phyloP scores from a whole-genome alignment of 2,329 filamentous ascomycete genomes.

The Didymella glomerata region DNA sequence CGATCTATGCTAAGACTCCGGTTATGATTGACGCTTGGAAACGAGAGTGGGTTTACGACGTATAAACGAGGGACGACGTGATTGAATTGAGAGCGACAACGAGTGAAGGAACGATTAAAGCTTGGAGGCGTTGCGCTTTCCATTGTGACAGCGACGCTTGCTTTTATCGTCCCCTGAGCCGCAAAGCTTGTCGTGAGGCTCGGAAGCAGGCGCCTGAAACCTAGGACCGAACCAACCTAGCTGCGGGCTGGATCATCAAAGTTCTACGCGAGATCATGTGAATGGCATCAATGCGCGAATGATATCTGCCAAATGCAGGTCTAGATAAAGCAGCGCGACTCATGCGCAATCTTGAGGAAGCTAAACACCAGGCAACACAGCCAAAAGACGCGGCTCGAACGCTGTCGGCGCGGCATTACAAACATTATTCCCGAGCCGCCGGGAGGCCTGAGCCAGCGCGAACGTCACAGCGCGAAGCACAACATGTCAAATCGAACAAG shows the following conservation, averaged over 20 bases:
- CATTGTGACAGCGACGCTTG: conserved; percentile 13
- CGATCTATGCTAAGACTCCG: conserved; percentile 13
- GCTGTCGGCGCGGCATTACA: not conserved
- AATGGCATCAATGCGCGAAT: conserved; percentile 12
- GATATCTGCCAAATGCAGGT: conserved; percentile 1
- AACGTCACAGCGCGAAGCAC: not conserved
- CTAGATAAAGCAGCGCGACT: conserved; percentile 12
- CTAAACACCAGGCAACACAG: conserved; percentile 14
- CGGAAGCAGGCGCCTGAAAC: conserved; percentile 16
- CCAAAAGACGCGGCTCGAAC: not conserved
- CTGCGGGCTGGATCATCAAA: conserved; percentile 1
- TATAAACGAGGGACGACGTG: conserved; percentile 21
- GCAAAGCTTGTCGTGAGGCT: conserved; percentile 20
- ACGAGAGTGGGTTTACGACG: conserved; percentile 5
- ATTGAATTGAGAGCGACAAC: conserved; percentile 1
- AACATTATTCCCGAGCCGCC: conserved; percentile 9
- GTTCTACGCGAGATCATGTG: conserved; percentile 1
- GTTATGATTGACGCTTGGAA: not conserved
- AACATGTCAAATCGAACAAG: not conserved
- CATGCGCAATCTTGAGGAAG: not conserved
- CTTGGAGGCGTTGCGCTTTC: conserved; percentile 22
- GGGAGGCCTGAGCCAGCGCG: not conserved
- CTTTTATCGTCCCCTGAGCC: conserved; percentile 26
- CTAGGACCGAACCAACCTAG: conserved; percentile 17
- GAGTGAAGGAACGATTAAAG: conserved; percentile 11